Evolutionary conservation across 2,329 filamentous ascomycete genomes (phyloP), one percentile per base, ranked within the genome.

Genomic region (Myotisia sp.): DNA sequence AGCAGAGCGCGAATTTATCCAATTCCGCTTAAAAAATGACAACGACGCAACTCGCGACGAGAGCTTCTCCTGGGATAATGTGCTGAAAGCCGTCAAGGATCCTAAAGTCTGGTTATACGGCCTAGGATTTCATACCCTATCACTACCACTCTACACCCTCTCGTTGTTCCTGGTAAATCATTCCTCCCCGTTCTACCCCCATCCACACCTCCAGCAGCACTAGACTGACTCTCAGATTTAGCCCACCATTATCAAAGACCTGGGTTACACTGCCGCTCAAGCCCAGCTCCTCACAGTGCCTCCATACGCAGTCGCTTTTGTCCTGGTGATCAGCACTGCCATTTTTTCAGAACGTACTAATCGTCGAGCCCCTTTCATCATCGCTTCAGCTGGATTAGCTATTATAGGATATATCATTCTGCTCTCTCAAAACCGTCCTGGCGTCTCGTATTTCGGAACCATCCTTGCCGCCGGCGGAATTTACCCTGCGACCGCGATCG

Each of bases 81-180:
- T 85, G 0, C 37, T 54, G 16, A 61, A 70, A 12, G 79, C 79
- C 0, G 52, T 82, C 26, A 70, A 64, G 9, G 76, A 86, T 44
- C 69, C 71, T 1, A 82, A 76, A 48, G 75, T 75, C 47, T 82
- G 74, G 74, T 62, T 85, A 0, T 85, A 85, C 43, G 75, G 76
- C 0, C 51, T 81, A 0, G 70, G 67, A 0, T 83, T 81, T 45
- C 78, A 84, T 49, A 81, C 76, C 4, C 8, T 24, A 64, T 78
- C 72, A 37, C 53, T 85, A 64, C 74, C 54, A 55, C 17, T 46
- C 13, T 62, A 62, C 38, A 60, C 59, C 0, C 12, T 58, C 16
- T 57, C 54, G 4, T 48, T 55, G 4, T 58, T 59, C 33, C 34
- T 62, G 36, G 49, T 54, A 33, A 38, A 42, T 20, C n/a, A 32